A percentile compares a stretch with the other conserved stretches of the same genome.
Conservation (phyloP, 176 grass and related monocot species). For the Alloteropsis semialata region DNA sequence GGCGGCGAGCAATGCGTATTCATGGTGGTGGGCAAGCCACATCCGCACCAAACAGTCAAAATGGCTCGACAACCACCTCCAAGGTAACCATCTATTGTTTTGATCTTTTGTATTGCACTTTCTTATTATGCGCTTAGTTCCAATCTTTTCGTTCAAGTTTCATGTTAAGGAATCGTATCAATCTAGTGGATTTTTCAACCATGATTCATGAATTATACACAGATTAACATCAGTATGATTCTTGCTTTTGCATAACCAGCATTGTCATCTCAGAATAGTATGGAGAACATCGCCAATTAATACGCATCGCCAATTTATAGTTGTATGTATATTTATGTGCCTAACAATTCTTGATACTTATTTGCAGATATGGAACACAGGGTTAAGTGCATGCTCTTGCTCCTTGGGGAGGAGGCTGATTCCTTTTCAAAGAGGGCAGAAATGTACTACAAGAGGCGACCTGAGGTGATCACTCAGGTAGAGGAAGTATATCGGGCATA, state of each 20-base stretch:
- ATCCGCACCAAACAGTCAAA: slow-evolving; percentile 70
- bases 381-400: slow-evolving; percentile 60
- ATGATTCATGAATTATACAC: no score
- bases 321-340: not conserved
- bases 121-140: not conserved
- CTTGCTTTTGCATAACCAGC: not conserved
- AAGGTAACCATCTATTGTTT: slow-evolving; percentile 30
- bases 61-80: slow-evolving; percentile 69
- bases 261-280: not conserved
- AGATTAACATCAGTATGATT: no score
- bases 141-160: not conserved
- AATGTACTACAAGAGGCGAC: slow-evolving; percentile 76
- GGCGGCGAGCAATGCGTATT: slow-evolving; percentile 60
- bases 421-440: slow-evolving; percentile 76
- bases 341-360: not conserved
- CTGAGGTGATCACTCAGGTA: slow-evolving; percentile 68
- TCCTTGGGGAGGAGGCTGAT: slow-evolving; percentile 69
- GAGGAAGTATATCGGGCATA: slow-evolving; percentile 71
- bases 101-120: not conserved
- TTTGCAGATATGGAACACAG: slow-evolving; percentile 63
- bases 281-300: not conserved
- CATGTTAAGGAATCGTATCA: not conserved
- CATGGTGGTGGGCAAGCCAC: slow-evolving; percentile 76
- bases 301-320: not conserved
- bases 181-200: not conserved